Conservation (phyloP, 169 alveolate genomes). For the Cryptosporidium ryanae region DNA sequence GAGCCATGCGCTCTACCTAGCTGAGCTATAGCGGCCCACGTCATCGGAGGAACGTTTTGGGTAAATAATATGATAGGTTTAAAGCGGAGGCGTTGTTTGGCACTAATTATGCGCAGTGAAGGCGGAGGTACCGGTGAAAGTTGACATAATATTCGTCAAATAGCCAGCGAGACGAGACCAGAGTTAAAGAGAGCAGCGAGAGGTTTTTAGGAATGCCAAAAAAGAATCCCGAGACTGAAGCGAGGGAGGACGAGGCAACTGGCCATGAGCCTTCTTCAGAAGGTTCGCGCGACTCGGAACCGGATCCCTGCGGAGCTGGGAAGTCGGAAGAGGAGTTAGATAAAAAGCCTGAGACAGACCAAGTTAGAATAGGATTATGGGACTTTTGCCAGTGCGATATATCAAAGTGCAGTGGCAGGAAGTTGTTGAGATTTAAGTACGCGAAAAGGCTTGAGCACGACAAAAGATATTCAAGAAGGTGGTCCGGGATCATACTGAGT, state of each 20-base stretch:
- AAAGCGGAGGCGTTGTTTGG: too few species aligned
- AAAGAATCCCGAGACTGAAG: too few species aligned
- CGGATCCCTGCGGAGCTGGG: neutral
- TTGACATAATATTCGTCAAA: too few species aligned
- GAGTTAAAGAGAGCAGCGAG: too few species aligned
- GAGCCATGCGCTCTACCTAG: conserved; percentile 91
- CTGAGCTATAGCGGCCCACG: conserved; percentile 88
- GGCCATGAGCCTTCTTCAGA: too few species aligned
- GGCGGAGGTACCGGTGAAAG: too few species aligned
- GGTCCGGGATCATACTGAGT: conserved; percentile 90
- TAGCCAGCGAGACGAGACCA: too few species aligned
- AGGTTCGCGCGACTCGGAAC: too few species aligned
- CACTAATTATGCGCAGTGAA: too few species aligned
- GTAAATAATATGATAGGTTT: neutral
- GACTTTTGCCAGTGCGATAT: conserved; percentile 95
- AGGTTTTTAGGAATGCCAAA: too few species aligned
- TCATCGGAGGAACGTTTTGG: too few species aligned
- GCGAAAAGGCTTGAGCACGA: conserved; percentile 40
- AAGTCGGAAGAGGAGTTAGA: neutral
- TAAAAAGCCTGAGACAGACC: neutral
- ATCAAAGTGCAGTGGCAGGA: conserved; percentile 94
- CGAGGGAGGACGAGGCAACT: too few species aligned
- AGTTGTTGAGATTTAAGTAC: conserved; percentile 84
- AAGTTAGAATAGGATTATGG: conserved; percentile 89
- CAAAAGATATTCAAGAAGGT: conserved; percentile 76